These are phyloP conservation scores for Saccharomyces pastorianus DNA, from an alignment of 1,139 yeast species.

Conservation along the genomic window DNA sequence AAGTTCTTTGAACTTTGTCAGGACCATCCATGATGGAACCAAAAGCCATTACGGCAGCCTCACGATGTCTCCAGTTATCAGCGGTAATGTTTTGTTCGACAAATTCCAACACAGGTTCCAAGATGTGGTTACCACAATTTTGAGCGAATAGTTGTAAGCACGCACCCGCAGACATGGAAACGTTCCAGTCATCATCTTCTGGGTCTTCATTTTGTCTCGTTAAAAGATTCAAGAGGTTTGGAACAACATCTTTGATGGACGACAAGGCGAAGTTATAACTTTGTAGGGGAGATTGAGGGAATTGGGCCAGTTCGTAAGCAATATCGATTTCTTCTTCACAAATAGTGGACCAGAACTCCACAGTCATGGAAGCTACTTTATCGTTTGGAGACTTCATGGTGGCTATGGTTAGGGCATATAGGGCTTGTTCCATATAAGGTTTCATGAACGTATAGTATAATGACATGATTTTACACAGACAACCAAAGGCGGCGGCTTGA, in stretches of 20 bases:
- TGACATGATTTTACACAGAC: constrained; percentile 86
- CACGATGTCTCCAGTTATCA: constrained; percentile 76
- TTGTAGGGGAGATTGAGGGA: constrained; percentile 37
- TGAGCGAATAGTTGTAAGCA: constrained; percentile 91
- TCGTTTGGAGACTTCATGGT: constrained; percentile 79
- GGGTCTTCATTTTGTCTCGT: constrained; percentile 88
- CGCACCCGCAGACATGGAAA: constrained; percentile 98
- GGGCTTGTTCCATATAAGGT: constrained; percentile 93
- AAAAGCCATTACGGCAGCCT: constrained; percentile 98
- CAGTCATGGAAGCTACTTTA: constrained; percentile 94
- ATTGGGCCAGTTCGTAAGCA: constrained; percentile 60
- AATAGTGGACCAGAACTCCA: constrained; percentile 95
- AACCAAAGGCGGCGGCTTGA: constrained; percentile 94
- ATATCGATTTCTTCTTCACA: constrained; percentile 93
- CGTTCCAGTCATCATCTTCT: constrained; percentile 93
- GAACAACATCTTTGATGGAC: constrained; percentile 79
- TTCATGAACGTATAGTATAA: constrained; percentile 84
- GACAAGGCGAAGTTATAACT: constrained; percentile 70
- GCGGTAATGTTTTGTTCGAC: constrained; percentile 64
- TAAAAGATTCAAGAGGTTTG: constrained; percentile 69
- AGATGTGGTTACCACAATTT: constrained; percentile 76
- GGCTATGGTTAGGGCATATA: constrained; percentile 77
- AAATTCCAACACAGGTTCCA: constrained; percentile 74
- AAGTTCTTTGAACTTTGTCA: constrained; percentile 59
- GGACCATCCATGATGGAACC: constrained; percentile 97